Evolutionary conservation across 2,329 filamentous ascomycete species (phyloP).

Genomic region (Cordyceps tenuipes): DNA sequence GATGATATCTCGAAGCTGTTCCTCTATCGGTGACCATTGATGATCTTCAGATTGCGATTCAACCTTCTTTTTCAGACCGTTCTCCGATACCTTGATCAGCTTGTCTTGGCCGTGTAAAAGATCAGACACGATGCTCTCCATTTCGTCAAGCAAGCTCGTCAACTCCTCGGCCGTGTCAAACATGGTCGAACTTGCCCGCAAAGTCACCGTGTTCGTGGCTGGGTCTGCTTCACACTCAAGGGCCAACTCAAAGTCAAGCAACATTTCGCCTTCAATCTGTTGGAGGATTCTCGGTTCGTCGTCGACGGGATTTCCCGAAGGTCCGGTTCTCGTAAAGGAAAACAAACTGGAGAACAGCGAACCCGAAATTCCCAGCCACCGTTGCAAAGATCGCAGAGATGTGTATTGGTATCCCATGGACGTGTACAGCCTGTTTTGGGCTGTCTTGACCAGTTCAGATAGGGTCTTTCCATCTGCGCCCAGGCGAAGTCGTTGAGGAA

Average conservation of each 20-base stretch:
- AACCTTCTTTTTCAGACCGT: not conserved
- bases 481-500: constrained; percentile 25
- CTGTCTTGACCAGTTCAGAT: not conserved
- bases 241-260: not conserved
- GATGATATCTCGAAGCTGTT: not conserved
- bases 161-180: not conserved
- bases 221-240: not conserved
- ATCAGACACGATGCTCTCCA: not conserved
- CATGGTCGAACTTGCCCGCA: not conserved
- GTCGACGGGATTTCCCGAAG: not conserved
- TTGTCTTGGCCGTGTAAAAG: not conserved
- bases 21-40: not conserved
- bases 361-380: not conserved
- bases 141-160: not conserved
- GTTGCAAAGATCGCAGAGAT: not conserved
- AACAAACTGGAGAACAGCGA: not conserved
- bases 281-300: not conserved
- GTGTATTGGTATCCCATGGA: not conserved
- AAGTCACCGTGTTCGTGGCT: not conserved
- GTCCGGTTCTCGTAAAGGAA: not conserved
- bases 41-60: not conserved
- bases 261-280: not conserved
- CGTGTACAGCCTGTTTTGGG: not conserved
- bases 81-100: not conserved
- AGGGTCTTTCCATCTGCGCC: not conserved